These are phyloP conservation scores for Piedraia hortae DNA, from an alignment of 2,329 filamentous ascomycete species.

Conservation along the genomic window DNA sequence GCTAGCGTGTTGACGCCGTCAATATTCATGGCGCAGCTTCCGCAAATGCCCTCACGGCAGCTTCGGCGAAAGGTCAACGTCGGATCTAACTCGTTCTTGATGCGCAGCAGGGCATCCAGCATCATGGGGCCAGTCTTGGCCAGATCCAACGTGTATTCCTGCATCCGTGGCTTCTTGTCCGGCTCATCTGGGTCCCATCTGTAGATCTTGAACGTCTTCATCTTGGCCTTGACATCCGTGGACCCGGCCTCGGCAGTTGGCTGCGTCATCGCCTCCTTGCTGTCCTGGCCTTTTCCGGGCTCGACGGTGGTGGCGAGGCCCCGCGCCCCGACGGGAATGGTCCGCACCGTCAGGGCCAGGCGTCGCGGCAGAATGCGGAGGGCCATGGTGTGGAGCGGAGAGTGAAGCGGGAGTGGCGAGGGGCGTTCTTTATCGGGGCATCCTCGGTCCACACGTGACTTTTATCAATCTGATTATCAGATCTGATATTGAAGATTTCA, in stretches of 20 bases:
- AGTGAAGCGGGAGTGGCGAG: constrained; percentile 1
- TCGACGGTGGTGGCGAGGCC: constrained; percentile 13
- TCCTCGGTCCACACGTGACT: too few species aligned
- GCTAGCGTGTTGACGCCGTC: constrained; percentile 95
- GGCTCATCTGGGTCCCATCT: constrained; percentile 92
- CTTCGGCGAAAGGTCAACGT: constrained; percentile 87
- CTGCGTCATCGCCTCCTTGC: constrained; percentile 8
- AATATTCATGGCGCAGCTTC: constrained; percentile 98
- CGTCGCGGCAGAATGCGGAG: constrained; percentile 13
- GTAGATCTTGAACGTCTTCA: constrained; percentile 97
- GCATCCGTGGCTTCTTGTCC: constrained; percentile 79
- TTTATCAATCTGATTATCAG: too few species aligned
- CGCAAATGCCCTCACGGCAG: constrained; percentile 95
- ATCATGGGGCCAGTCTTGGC: constrained; percentile 99
- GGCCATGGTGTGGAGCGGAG: constrained; percentile 9
- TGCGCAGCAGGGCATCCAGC: constrained; percentile 81
- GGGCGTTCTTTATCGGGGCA: too few species aligned
- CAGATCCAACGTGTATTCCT: constrained; percentile 78
- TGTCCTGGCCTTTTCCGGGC: constrained; percentile 10
- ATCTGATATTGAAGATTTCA: too few species aligned
- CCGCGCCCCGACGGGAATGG: constrained; percentile 10
- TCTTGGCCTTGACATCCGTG: constrained; percentile 27
- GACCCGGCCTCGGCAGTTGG: constrained; percentile 16
- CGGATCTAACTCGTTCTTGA: constrained; percentile 97
- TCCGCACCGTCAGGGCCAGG: constrained; percentile 6